phyloP scores from a whole-genome alignment of 148 eudicot genomes.

The Mesembryanthemum crystallinum region DNA sequence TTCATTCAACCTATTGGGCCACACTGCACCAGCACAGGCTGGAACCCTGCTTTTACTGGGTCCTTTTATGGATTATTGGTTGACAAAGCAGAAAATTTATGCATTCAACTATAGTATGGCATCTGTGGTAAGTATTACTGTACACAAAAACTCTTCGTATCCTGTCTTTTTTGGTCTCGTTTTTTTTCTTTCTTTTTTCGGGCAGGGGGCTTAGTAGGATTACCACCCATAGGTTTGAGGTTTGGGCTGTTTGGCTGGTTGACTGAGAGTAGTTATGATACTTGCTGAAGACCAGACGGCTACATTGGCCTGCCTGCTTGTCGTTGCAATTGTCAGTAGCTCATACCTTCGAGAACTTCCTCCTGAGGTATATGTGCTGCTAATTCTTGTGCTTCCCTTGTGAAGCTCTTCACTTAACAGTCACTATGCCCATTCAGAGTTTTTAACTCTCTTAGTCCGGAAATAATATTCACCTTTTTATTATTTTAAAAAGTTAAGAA shows the following conservation, averaged over 20 bases:
- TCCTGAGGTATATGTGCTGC: background rate
- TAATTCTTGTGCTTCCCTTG: background rate
- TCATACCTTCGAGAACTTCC: too few relatives aligned
- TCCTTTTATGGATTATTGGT: conserved; percentile 69
- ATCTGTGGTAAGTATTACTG: conserved; percentile 40
- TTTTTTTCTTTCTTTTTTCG: background rate
- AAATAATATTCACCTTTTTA: background rate
- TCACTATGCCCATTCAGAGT: background rate
- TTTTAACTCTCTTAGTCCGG: background rate
- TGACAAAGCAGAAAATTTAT: conserved; percentile 57
- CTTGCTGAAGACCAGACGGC: background rate
- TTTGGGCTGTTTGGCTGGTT: background rate
- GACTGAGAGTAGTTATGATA: background rate
- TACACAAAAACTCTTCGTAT: background rate
- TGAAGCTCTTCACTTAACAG: background rate
- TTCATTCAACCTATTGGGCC: conserved; percentile 68
- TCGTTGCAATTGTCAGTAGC: background rate
- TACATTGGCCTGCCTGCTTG: background rate
- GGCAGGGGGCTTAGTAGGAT: too few relatives aligned
- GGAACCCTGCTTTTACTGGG: conserved; percentile 50
- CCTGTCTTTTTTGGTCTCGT: background rate
- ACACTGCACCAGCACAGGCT: conserved; percentile 77
- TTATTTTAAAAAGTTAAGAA: too few relatives aligned
- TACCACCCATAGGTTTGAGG: background rate
- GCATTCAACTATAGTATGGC: conserved; percentile 44